Conservation (phyloP, 2,329 filamentous ascomycete species). For the Penicillium griseofulvum region DNA sequence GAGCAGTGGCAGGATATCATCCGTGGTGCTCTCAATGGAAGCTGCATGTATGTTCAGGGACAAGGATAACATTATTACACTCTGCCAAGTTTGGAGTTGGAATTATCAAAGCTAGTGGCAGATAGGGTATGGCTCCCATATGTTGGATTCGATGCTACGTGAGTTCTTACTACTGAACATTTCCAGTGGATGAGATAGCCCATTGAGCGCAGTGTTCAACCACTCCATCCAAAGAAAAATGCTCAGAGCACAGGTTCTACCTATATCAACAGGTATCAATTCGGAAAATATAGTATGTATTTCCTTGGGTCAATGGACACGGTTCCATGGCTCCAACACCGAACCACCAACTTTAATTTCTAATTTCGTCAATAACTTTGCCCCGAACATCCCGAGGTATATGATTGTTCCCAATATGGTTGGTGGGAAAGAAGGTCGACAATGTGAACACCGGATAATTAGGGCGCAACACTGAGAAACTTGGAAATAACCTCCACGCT, state of each 20-base stretch:
- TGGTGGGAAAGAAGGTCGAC: no score
- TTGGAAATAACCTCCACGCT: slow-evolving; percentile 6
- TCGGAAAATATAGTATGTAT: slow-evolving; percentile 47
- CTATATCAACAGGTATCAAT: slow-evolving; percentile 55
- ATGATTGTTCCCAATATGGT: no score
- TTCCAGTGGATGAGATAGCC: slow-evolving; percentile 52
- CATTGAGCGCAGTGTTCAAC: slow-evolving; percentile 49
- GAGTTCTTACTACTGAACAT: slow-evolving; percentile 48
- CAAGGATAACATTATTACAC: slow-evolving; percentile 53
- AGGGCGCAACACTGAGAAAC: slow-evolving; percentile 37
- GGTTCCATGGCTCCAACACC: not conserved
- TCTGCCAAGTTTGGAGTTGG: slow-evolving; percentile 33
- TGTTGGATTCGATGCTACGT: slow-evolving; percentile 51
- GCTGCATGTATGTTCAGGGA: slow-evolving; percentile 52
- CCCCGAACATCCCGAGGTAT: no score
- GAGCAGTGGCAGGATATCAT: slow-evolving; percentile 50
- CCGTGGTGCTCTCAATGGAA: slow-evolving; percentile 56
- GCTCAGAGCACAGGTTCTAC: slow-evolving; percentile 37
- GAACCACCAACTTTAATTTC: not conserved
- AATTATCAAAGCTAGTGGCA: slow-evolving; percentile 24
- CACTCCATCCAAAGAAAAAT: slow-evolving; percentile 5
- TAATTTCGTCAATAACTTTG: slow-evolving; percentile 40
- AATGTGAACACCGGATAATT: slow-evolving; percentile 47
- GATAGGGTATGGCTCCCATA: slow-evolving; percentile 41
- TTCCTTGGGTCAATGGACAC: not conserved